These are phyloP conservation scores for Xylaria castorea DNA, from an alignment of 495 filamentous ascomycete genomes.

Conservation along the genomic window DNA sequence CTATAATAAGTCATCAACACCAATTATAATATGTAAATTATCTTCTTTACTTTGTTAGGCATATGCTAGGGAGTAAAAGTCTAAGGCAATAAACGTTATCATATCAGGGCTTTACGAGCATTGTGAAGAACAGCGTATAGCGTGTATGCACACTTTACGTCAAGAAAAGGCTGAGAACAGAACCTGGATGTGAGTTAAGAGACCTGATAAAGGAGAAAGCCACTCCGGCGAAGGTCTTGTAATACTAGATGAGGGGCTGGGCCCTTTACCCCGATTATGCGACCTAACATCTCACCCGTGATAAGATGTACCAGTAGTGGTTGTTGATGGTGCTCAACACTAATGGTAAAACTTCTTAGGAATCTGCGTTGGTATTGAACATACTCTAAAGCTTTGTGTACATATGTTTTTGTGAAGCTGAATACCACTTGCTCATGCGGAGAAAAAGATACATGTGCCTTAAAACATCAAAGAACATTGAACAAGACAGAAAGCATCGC, in stretches of 20 bases:
- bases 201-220: neutral
- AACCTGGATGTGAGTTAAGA: neutral
- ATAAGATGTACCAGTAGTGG: neutral
- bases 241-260: neutral
- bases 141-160: neutral
- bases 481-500: constrained; percentile 8
- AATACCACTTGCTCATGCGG: neutral
- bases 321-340: neutral
- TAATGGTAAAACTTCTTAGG: neutral
- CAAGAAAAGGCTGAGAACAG: neutral
- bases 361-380: neutral
- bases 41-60: too few relatives aligned
- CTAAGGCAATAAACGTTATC: neutral
- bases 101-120: neutral
- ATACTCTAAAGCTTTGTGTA: neutral
- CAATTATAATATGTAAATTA: too few relatives aligned
- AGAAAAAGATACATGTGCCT: neutral
- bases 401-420: neutral
- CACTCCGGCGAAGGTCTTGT: neutral
- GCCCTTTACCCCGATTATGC: too few relatives aligned
- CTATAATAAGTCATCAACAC: too few relatives aligned
- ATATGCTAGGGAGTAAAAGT: neutral
- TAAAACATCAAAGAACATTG: constrained; percentile 13
- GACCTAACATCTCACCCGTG: neutral
- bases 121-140: neutral